These are phyloP conservation scores for Volvariella surrecta DNA, from an alignment of 1,284 basidiomycete genomes.

Conservation along the genomic window DNA sequence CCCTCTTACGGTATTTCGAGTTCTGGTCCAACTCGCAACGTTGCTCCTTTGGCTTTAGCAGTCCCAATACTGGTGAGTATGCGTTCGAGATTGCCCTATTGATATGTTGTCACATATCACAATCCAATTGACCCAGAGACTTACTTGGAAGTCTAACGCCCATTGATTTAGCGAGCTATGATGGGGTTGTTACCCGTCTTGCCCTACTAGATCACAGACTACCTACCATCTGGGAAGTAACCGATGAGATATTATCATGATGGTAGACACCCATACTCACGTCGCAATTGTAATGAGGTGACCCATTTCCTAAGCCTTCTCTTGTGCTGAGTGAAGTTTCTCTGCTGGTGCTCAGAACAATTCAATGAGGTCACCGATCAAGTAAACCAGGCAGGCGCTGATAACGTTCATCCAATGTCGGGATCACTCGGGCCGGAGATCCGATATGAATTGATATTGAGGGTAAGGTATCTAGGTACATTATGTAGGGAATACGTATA, in stretches of 20 bases:
- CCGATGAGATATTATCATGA: constrained; percentile 2
- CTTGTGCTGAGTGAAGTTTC: too few relatives aligned
- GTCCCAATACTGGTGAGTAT: constrained; percentile 85
- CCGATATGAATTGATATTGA: too few relatives aligned
- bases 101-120: constrained; percentile 26
- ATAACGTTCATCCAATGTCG: background rate
- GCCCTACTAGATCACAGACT: background rate
- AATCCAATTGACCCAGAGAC: constrained; percentile 5
- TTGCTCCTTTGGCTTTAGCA: constrained; percentile 86
- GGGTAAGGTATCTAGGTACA: too few relatives aligned
- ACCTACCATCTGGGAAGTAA: constrained; percentile 13
- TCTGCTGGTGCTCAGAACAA: too few relatives aligned
- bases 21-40: constrained; percentile 94
- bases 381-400: background rate
- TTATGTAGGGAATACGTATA: too few relatives aligned
- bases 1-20: constrained; percentile 96
- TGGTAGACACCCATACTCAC: constrained; percentile 24
- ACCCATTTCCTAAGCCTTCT: constrained; percentile 45
- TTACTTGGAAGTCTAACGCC: constrained; percentile 88
- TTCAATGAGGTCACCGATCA: too few relatives aligned
- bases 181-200: background rate
- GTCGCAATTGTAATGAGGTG: constrained; percentile 78
- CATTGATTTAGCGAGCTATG: constrained; percentile 90
- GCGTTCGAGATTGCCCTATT: constrained; percentile 83
- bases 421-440: too few relatives aligned